These are phyloP conservation scores for Teratosphaeria pseudoeucalypti DNA, from an alignment of 2,329 filamentous ascomycete genomes.

Conservation along the genomic window DNA sequence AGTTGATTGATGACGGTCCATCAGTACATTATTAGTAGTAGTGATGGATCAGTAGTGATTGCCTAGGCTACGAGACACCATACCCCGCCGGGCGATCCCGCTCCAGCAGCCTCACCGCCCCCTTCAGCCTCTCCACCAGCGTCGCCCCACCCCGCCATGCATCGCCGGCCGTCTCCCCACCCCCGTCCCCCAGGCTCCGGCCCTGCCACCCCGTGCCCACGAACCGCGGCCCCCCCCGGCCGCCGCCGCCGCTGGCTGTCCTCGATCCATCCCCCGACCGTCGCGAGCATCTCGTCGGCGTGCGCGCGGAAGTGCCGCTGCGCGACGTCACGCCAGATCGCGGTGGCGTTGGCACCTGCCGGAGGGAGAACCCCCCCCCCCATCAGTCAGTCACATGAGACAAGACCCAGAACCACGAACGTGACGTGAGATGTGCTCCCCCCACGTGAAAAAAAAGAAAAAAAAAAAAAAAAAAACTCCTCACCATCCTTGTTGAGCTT, in stretches of 20 bases:
- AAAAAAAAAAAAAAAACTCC: too few species aligned
- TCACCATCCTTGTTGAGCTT: not conserved
- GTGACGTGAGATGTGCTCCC: not conserved
- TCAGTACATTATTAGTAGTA: too few species aligned
- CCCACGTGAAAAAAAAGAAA: not conserved
- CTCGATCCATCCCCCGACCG: not conserved
- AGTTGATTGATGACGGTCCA: too few species aligned
- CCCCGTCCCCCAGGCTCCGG: not conserved
- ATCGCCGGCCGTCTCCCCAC: not conserved
- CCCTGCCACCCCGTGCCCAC: not conserved
- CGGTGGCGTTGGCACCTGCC: not conserved
- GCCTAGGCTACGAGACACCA: not conserved
- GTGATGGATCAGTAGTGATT: not conserved
- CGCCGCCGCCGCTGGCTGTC: not conserved
- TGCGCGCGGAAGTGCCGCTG: not conserved
- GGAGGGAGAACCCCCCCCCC: not conserved
- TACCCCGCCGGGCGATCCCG: not conserved
- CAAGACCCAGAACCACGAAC: not conserved
- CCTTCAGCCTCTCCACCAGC: not conserved
- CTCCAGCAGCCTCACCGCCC: not conserved
- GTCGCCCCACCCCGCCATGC: not conserved
- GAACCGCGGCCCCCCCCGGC: not conserved
- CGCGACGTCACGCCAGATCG: not conserved
- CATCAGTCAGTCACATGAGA: not conserved
- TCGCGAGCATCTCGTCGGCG: not conserved